Percentiles rank a stretch among this genome's conserved stretches.
phyloP scores from a whole-genome alignment of 106 monocot genomes.

The Agapanthus africanus region DNA sequence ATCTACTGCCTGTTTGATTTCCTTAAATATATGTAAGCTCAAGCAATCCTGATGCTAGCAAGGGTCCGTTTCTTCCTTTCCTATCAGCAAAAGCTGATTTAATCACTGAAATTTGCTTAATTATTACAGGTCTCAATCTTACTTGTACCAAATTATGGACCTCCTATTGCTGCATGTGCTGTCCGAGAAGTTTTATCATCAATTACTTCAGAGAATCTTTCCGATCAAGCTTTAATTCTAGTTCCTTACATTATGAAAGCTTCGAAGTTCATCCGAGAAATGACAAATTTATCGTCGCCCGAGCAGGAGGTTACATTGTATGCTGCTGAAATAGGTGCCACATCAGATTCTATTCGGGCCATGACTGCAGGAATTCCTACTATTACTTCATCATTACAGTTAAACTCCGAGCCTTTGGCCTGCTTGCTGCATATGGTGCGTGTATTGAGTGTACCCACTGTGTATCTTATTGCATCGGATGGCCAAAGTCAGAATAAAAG shows the following conservation, averaged over 20 bases:
- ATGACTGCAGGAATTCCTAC: slow-evolving; percentile 27
- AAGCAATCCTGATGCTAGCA: neutral
- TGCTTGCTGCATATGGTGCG: slow-evolving; percentile 54
- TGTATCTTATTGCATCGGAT: slow-evolving; percentile 37
- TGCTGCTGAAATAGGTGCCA: slow-evolving; percentile 39
- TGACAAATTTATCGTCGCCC: slow-evolving; percentile 4
- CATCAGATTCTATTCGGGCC: slow-evolving; percentile 22
- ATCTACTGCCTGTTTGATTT: neutral
- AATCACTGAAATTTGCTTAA: neutral
- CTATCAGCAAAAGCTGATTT: neutral
- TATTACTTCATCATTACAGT: slow-evolving; percentile 33
- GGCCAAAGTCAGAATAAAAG: slow-evolving; percentile 12
- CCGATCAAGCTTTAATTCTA: slow-evolving; percentile 25
- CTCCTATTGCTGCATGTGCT: slow-evolving; percentile 67
- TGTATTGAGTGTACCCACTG: slow-evolving; percentile 38
- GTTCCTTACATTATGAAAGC: slow-evolving; percentile 33
- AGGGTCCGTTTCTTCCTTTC: neutral
- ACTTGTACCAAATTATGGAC: slow-evolving; percentile 46
- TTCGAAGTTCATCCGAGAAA: slow-evolving; percentile 23
- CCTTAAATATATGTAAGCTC: too few species aligned
- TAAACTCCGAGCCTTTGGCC: slow-evolving; percentile 39
- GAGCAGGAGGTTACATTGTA: slow-evolving; percentile 18
- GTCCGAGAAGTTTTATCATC: slow-evolving; percentile 42
- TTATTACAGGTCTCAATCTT: slow-evolving; percentile 50
- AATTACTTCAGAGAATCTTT: slow-evolving; percentile 20